Conservation (phyloP, 75 land plant species). For the Adiantum capillusveneris region DNA sequence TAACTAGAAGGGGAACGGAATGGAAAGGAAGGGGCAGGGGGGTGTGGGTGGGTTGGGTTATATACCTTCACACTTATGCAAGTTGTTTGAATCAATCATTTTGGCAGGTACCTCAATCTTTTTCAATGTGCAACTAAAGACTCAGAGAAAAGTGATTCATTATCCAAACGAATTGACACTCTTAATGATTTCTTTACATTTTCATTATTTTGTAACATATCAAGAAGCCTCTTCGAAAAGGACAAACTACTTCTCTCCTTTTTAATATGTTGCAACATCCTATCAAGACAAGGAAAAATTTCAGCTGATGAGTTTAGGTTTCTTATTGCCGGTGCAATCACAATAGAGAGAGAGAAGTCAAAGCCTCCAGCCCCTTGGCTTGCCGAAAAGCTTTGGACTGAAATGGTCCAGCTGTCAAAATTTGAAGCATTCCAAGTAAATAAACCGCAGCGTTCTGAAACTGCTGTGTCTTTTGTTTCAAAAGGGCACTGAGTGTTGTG, state of each 20-base stretch:
- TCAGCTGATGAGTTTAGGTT: constrained; percentile 21
- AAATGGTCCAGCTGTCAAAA: constrained; percentile 29
- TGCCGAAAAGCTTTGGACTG: constrained; percentile 31
- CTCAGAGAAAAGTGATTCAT: constrained; percentile 22
- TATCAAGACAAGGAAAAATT: constrained; percentile 12
- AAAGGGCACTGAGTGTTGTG: too few species aligned
- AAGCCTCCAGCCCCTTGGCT: constrained; percentile 28
- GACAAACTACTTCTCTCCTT: constrained; percentile 30
- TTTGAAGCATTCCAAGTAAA: constrained; percentile 11
- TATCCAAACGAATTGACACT: constrained; percentile 12
- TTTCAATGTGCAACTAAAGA: constrained; percentile 16
- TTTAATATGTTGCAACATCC: constrained; percentile 17
- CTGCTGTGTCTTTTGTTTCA: too few species aligned
- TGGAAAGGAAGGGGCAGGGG: too few species aligned
- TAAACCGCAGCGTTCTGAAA: too few species aligned
- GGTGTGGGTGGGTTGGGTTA: too few species aligned
- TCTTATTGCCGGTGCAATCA: constrained; percentile 19
- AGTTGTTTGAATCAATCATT: too few species aligned
- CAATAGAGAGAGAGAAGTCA: constrained; percentile 9
- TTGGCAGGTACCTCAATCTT: constrained; percentile 28
- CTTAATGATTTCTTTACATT: constrained; percentile 28
- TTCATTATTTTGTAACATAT: constrained; percentile 26
- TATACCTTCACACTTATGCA: too few species aligned
- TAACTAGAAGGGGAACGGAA: too few species aligned
- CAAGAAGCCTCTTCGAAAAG: constrained; percentile 34